phyloP scores from a whole-genome alignment of 805 yeast species.

The Starmerella sirachaensis region DNA sequence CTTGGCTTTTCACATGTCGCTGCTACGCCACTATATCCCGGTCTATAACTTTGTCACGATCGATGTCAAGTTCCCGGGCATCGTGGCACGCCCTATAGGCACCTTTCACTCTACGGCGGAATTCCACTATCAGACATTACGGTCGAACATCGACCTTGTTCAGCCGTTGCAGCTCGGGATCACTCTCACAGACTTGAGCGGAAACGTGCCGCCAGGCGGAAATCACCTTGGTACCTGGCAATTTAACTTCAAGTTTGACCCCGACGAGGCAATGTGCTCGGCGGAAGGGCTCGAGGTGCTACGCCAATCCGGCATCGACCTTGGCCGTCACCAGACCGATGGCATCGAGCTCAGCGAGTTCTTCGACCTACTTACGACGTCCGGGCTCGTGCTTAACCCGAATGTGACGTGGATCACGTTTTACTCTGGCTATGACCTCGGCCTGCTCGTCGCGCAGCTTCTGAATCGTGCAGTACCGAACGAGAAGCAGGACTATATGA shows the following conservation, averaged over 20 bases:
- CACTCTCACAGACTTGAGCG: conserved; percentile 56
- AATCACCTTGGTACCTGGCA: conserved; percentile 79
- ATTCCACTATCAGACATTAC: conserved; percentile 89
- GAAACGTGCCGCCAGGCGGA: conserved; percentile 48
- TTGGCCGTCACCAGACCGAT: conserved; percentile 53
- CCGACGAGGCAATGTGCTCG: conserved; percentile 67
- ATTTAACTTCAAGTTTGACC: conserved; percentile 77
- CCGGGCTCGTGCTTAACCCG: conserved; percentile 68
- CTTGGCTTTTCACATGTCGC: conserved; percentile 32
- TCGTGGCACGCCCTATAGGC: conserved; percentile 92
- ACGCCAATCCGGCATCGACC: conserved; percentile 71
- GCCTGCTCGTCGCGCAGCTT: conserved; percentile 68
- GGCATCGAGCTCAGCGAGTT: conserved; percentile 75
- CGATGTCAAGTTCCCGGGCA: conserved; percentile 92
- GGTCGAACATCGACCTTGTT: conserved; percentile 80
- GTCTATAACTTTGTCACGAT: conserved; percentile 36
- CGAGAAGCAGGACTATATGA: conserved; percentile 63
- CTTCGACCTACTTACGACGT: conserved; percentile 71
- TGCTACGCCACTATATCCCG: conserved; percentile 29
- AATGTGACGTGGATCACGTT: conserved; percentile 78
- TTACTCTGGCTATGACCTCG: conserved; percentile 91
- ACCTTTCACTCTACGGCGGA: conserved; percentile 78
- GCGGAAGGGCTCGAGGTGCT: conserved; percentile 72
- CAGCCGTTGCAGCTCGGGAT: conserved; percentile 79
- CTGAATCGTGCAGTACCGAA: conserved; percentile 68